Evolutionary conservation across 371 early-diverging fungal genomes (phyloP).

Genomic region (Mortierella sp.): DNA sequence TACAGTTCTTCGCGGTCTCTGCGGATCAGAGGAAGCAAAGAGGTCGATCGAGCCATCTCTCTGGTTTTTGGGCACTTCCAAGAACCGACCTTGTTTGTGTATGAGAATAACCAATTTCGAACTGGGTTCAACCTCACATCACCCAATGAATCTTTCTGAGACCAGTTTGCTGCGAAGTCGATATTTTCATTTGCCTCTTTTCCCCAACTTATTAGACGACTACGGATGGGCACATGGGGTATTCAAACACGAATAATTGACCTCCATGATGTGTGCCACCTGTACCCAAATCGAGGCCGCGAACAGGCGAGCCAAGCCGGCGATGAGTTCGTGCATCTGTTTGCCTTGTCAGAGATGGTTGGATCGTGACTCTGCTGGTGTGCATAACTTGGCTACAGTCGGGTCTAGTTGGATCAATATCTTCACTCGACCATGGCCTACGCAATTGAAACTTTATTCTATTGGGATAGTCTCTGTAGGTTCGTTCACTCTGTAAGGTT

Average conservation of each 20-base stretch:
- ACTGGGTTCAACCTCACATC: constrained; percentile 2
- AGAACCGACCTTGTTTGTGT: not conserved
- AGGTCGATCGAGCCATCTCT: constrained; percentile 4
- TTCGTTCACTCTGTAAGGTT: too few relatives aligned
- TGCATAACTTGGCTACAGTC: constrained; percentile 17
- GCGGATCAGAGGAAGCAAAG: not conserved
- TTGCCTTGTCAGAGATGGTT: constrained; percentile 11
- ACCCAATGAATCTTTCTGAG: constrained; percentile 7
- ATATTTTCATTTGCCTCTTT: not conserved
- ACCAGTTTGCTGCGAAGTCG: constrained; percentile 3
- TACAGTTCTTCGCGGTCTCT: not conserved
- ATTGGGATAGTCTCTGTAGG: too few relatives aligned
- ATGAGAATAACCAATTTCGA: too few relatives aligned
- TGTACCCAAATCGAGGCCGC: constrained; percentile 3
- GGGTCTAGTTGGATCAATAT: too few relatives aligned
- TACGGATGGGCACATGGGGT: too few relatives aligned
- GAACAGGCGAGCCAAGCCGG: constrained; percentile 19
- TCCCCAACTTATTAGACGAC: not conserved
- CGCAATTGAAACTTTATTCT: not conserved
- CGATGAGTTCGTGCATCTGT: constrained; percentile 23
- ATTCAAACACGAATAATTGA: constrained; percentile 11
- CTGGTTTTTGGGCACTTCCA: not conserved
- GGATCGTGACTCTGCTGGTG: constrained; percentile 5
- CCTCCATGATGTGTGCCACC: constrained; percentile 10
- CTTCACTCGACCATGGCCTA: too few relatives aligned